phyloP scores from a whole-genome alignment of 805 yeast species.

The Barnettozyma salicaria region DNA sequence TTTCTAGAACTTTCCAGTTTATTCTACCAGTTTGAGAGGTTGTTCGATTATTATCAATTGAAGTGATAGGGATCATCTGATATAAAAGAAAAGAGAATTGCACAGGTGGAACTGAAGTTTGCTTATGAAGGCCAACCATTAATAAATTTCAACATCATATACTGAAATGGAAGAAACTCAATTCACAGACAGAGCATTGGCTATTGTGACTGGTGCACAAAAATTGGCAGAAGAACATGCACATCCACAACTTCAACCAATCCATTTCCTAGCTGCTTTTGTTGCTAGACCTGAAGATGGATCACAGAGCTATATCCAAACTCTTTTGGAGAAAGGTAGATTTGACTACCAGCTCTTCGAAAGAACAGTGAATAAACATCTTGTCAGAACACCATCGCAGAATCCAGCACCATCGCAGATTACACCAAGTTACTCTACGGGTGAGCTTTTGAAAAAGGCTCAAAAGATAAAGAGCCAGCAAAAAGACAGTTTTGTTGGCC shows the following conservation, averaged over 20 bases:
- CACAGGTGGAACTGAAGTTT: no score
- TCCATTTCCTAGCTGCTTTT: slow-evolving; percentile 90
- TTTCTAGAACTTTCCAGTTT: no score
- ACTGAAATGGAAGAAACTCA: slow-evolving; percentile 57
- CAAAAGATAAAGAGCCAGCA: slow-evolving; percentile 76
- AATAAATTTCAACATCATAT: no score
- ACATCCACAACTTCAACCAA: slow-evolving; percentile 79
- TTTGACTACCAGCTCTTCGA: slow-evolving; percentile 81
- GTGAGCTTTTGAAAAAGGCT: slow-evolving; percentile 69
- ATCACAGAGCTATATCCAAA: slow-evolving; percentile 63
- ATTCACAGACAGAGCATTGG: slow-evolving; percentile 91
- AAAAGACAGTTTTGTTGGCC: slow-evolving; percentile 87
- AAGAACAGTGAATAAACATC: slow-evolving; percentile 69
- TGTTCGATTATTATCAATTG: no score
- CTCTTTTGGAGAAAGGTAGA: slow-evolving; percentile 78
- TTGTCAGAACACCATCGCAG: slow-evolving; percentile 84
- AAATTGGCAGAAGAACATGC: slow-evolving; percentile 79
- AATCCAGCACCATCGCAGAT: slow-evolving; percentile 83
- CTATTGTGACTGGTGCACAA: slow-evolving; percentile 70
- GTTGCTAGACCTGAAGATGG: slow-evolving; percentile 52
- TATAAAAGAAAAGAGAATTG: no score
- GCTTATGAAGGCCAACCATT: no score
- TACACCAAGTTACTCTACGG: slow-evolving; percentile 68
- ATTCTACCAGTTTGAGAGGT: no score
- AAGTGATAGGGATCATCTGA: no score